Percentiles rank a stretch among this genome's conserved stretches.
Conservation (phyloP, 202 grass and related monocot species). For the Saccharum hybrid region DNA sequence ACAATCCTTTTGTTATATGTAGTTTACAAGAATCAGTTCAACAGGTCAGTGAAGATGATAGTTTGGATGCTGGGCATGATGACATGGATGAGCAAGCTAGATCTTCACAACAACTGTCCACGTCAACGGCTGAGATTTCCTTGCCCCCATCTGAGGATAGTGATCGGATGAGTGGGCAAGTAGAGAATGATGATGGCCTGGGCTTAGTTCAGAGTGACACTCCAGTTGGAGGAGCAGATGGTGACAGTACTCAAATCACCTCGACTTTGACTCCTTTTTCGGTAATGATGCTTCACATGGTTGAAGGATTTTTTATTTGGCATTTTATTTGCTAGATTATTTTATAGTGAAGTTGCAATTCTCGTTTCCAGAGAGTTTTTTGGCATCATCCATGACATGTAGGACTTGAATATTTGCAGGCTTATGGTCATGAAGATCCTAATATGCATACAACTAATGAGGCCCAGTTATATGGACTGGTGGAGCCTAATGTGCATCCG, state of each 20-base stretch:
- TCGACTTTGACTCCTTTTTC: slow-evolving; percentile 56
- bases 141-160: slow-evolving; percentile 51
- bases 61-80: slow-evolving; percentile 38
- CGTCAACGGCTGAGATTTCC: slow-evolving; percentile 52
- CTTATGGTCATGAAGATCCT: slow-evolving; percentile 55
- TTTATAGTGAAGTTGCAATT: slow-evolving; percentile 9
- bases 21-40: slow-evolving; percentile 56
- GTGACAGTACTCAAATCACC: slow-evolving; percentile 49
- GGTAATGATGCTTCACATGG: slow-evolving; percentile 37
- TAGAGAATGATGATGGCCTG: slow-evolving; percentile 68
- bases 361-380: slow-evolving; percentile 3
- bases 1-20: slow-evolving; percentile 37
- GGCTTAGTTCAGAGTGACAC: slow-evolving; percentile 69
- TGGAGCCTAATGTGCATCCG: slow-evolving; percentile 54
- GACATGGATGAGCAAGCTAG: slow-evolving; percentile 60
- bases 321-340: slow-evolving; percentile 23
- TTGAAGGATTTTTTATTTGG: background rate
- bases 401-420: slow-evolving; percentile 14
- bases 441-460: slow-evolving; percentile 58
- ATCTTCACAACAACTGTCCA: slow-evolving; percentile 53
- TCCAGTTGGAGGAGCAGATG: slow-evolving; percentile 49
- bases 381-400: slow-evolving; percentile 23
- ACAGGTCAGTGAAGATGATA: slow-evolving; percentile 37
- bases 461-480: slow-evolving; percentile 53
- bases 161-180: slow-evolving; percentile 49